These are phyloP conservation scores for Suillus paluster DNA, from an alignment of 768 basidiomycete genomes.

Conservation along the genomic window DNA sequence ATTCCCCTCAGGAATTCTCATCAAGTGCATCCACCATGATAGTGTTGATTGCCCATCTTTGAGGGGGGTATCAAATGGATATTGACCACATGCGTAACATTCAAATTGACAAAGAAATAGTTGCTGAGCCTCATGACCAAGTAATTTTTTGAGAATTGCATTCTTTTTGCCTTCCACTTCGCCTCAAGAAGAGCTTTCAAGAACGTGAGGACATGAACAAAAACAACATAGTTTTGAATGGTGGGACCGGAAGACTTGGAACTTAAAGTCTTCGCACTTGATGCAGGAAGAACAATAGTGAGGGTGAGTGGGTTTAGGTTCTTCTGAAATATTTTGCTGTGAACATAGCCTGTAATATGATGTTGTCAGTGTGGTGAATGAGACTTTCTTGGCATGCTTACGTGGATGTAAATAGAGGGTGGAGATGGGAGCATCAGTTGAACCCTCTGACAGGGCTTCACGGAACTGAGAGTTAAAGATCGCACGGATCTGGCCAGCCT, in stretches of 20 bases:
- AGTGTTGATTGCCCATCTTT: too few relatives aligned
- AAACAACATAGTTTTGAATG: neutral
- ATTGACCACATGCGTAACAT: too few relatives aligned
- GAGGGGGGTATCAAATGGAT: too few relatives aligned
- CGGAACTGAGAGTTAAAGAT: neutral
- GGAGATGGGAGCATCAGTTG: neutral
- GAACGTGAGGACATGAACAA: neutral
- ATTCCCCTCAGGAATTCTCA: too few relatives aligned
- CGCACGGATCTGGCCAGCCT: neutral
- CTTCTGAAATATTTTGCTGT: neutral
- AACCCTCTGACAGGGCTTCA: neutral
- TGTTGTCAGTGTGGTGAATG: too few relatives aligned
- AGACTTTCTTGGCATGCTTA: neutral
- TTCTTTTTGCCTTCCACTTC: too few relatives aligned
- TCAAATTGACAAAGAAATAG: too few relatives aligned
- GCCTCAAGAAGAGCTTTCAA: too few relatives aligned
- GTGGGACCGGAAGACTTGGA: neutral
- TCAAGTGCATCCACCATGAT: too few relatives aligned
- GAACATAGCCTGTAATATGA: neutral
- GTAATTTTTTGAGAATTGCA: too few relatives aligned
- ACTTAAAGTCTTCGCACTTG: neutral
- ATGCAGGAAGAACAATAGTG: neutral
- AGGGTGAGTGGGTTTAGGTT: neutral
- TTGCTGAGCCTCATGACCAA: too few relatives aligned
- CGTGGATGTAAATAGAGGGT: neutral